Conservation (phyloP, 176 grass and related monocot species). For the Poa pratensis region DNA sequence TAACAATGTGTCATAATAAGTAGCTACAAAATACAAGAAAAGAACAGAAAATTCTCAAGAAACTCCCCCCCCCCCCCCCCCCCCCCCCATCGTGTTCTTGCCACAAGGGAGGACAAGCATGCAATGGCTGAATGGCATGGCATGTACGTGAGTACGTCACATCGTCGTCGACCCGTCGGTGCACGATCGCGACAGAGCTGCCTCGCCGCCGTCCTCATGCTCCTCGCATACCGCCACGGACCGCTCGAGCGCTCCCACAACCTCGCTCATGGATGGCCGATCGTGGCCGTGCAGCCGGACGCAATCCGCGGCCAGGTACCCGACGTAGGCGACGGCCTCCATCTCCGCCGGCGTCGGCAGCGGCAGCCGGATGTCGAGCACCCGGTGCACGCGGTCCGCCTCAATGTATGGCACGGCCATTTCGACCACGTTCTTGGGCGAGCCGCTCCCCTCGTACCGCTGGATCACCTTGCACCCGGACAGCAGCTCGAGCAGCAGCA, state of each 20-base stretch:
- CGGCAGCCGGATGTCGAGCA: slow-evolving; percentile 76
- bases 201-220: slow-evolving; percentile 34
- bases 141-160: slow-evolving; percentile 51
- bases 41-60: not conserved
- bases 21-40: slow-evolving; percentile 16
- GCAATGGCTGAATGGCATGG: not conserved
- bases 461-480: slow-evolving; percentile 79
- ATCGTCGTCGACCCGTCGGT: slow-evolving; percentile 63
- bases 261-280: slow-evolving; percentile 87
- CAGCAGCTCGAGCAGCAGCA: slow-evolving; percentile 78
- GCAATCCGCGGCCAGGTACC: slow-evolving; percentile 76
- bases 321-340: slow-evolving; percentile 84
- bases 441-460: slow-evolving; percentile 67
- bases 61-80: slow-evolving; percentile 41
- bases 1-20: slow-evolving; percentile 36
- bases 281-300: slow-evolving; percentile 54
- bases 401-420: slow-evolving; percentile 71
- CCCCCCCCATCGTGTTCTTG: slow-evolving; percentile 17
- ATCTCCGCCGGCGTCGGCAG: slow-evolving; percentile 84
- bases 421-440: slow-evolving; percentile 85
- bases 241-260: slow-evolving; percentile 72
- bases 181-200: slow-evolving; percentile 57
- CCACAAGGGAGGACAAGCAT: not conserved
- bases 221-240: slow-evolving; percentile 60
- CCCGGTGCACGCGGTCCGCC: slow-evolving; percentile 65